These are phyloP conservation scores for Trametes maxima DNA, from an alignment of 768 basidiomycete genomes.

Conservation along the genomic window DNA sequence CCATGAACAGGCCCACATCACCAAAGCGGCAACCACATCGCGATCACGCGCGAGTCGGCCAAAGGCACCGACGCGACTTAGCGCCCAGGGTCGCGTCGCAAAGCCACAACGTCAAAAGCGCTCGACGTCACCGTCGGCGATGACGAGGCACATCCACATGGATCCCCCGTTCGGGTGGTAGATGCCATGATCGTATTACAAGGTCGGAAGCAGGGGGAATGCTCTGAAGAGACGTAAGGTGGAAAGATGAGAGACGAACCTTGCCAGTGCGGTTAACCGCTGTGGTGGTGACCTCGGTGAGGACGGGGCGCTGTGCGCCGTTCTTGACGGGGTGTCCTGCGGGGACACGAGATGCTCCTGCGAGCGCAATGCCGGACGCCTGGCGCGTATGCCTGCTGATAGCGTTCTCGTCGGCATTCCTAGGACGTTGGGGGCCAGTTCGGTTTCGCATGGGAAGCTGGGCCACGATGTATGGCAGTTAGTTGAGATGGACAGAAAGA, in stretches of 20 bases:
- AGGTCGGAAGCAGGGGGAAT: background rate
- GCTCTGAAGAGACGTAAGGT: constrained; percentile 3
- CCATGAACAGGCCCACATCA: background rate
- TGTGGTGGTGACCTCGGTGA: constrained; percentile 80
- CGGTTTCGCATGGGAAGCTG: constrained; percentile 72
- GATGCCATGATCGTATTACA: background rate
- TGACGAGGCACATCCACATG: background rate
- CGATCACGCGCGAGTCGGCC: constrained; percentile 19
- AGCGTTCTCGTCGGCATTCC: constrained; percentile 80
- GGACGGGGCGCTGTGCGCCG: constrained; percentile 62
- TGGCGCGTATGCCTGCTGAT: constrained; percentile 68
- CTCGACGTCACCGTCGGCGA: background rate
- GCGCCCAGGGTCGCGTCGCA: constrained; percentile 13
- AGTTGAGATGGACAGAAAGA: background rate
- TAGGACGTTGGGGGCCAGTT: constrained; percentile 59
- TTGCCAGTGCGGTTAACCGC: constrained; percentile 67
- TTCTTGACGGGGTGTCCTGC: constrained; percentile 54
- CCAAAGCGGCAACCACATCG: constrained; percentile 15
- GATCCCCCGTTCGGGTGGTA: too few species aligned
- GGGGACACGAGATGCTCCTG: constrained; percentile 51
- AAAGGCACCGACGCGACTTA: constrained; percentile 10
- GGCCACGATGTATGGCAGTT: constrained; percentile 2
- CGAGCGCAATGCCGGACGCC: constrained; percentile 48
- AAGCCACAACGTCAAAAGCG: background rate
- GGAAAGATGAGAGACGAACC: constrained; percentile 43